Percentiles rank a stretch among this genome's conserved stretches.
These are phyloP conservation scores for Acanthamoeba castellanii DNA, from an alignment of 208 protist species.

Conservation along the genomic window DNA sequence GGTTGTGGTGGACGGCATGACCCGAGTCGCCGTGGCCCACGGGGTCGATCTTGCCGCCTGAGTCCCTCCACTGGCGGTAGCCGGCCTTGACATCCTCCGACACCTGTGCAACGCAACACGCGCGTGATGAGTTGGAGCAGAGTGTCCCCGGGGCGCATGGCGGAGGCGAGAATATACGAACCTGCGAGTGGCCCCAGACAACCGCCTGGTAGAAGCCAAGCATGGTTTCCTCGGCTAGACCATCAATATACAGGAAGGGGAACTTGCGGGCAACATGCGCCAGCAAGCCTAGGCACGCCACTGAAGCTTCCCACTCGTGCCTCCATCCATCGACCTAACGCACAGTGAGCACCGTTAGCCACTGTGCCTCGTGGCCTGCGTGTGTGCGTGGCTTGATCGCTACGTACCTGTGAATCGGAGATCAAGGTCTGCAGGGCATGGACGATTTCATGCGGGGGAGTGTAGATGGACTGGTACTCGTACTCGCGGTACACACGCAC, in stretches of 20 bases:
- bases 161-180: neutral
- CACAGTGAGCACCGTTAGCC: neutral
- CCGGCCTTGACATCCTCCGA: neutral
- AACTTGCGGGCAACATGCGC: neutral
- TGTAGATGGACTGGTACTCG: constrained; percentile 68
- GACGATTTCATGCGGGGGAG: constrained; percentile 47
- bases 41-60: neutral
- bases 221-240: constrained; percentile 45
- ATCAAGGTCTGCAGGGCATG: constrained; percentile 65
- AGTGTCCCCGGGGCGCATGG: too few species aligned
- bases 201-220: constrained; percentile 27
- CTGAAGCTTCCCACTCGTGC: constrained; percentile 57
- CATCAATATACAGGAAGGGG: constrained; percentile 36
- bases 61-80: constrained; percentile 40
- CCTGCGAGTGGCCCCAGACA: constrained; percentile 45
- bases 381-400: neutral
- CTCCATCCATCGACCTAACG: constrained; percentile 1
- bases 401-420: neutral
- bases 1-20: constrained; percentile 19
- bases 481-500: constrained; percentile 60
- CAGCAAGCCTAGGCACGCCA: constrained; percentile 31
- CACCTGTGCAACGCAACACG: neutral
- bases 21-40: constrained; percentile 39
- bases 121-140: neutral
- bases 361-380: neutral